phyloP scores from a whole-genome alignment of 2,329 filamentous ascomycete genomes.

The Ustilaginoidea virens region DNA sequence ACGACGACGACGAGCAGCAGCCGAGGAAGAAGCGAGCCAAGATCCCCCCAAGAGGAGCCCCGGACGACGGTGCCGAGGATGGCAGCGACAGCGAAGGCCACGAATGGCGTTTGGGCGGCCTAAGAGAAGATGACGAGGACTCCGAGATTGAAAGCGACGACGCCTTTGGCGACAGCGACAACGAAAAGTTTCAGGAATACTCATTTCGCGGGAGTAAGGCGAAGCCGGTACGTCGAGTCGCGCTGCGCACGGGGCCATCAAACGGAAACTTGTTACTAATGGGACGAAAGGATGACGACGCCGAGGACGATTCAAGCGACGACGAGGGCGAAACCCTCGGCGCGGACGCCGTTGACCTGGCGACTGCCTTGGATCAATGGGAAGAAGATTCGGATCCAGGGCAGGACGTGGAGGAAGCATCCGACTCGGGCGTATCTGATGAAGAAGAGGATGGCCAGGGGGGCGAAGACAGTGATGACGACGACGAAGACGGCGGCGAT shows the following conservation, averaged over 20 bases:
- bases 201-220: slow-evolving; percentile 33
- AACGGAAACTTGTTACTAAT: background rate
- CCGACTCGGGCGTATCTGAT: slow-evolving; percentile 25
- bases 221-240: slow-evolving; percentile 13
- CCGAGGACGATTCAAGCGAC: slow-evolving; percentile 42
- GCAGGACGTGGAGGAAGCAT: slow-evolving; percentile 27
- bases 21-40: slow-evolving; percentile 25
- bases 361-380: slow-evolving; percentile 38
- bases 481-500: slow-evolving; percentile 10
- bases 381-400: slow-evolving; percentile 33
- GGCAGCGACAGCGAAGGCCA: slow-evolving; percentile 78
- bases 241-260: too few relatives aligned
- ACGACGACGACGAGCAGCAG: slow-evolving; percentile 34
- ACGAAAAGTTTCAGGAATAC: slow-evolving; percentile 70
- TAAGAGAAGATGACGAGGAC: slow-evolving; percentile 41
- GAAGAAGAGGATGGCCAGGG: slow-evolving; percentile 25
- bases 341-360: slow-evolving; percentile 43
- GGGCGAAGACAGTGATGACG: slow-evolving; percentile 31
- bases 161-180: slow-evolving; percentile 77
- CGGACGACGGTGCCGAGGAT: slow-evolving; percentile 47
- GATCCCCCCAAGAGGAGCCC: slow-evolving; percentile 28
- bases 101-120: slow-evolving; percentile 60
- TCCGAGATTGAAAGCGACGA: slow-evolving; percentile 56
- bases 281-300: slow-evolving; percentile 5
- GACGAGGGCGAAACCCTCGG: slow-evolving; percentile 44